Evolutionary conservation across 306 rosid genomes (phyloP).

Genomic region (Lathyrus aphaca): DNA sequence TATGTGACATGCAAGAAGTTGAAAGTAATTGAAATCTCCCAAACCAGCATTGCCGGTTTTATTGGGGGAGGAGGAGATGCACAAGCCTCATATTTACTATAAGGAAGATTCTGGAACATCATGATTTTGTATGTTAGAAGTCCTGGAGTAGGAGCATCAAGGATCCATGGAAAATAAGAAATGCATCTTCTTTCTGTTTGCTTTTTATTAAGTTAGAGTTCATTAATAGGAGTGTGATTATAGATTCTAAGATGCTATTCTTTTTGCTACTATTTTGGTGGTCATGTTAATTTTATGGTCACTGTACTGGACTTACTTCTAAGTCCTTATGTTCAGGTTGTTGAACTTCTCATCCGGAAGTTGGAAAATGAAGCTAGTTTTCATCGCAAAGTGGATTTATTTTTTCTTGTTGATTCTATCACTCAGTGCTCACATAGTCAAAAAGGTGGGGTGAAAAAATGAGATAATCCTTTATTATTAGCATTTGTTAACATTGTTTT

Average conservation of each 20-base stretch:
- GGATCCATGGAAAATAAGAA: conserved; percentile 21
- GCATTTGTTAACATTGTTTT: conserved; percentile 9
- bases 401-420: conserved; percentile 98
- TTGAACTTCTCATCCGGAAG: conserved; percentile 93
- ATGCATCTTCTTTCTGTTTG: conserved; percentile 19
- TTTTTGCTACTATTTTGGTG: conserved; percentile 17
- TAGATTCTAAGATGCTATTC: background rate
- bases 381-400: conserved; percentile 94
- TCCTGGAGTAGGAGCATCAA: conserved; percentile 30
- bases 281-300: conserved; percentile 23
- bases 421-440: conserved; percentile 95
- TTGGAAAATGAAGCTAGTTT: conserved; percentile 86
- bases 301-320: conserved; percentile 34
- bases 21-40: conserved; percentile 2
- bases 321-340: conserved; percentile 70
- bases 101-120: conserved; percentile 16
- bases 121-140: conserved; percentile 2
- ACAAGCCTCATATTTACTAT: background rate
- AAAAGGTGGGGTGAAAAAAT: conserved; percentile 57
- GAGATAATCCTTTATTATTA: conserved; percentile 11
- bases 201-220: conserved; percentile 29
- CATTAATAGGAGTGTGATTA: conserved; percentile 19
- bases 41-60: conserved; percentile 2
- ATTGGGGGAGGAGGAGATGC: background rate
- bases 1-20: conserved; percentile 10